Evolutionary conservation across 83 land plant species (phyloP).

Genomic region (Picea engelmannii): DNA sequence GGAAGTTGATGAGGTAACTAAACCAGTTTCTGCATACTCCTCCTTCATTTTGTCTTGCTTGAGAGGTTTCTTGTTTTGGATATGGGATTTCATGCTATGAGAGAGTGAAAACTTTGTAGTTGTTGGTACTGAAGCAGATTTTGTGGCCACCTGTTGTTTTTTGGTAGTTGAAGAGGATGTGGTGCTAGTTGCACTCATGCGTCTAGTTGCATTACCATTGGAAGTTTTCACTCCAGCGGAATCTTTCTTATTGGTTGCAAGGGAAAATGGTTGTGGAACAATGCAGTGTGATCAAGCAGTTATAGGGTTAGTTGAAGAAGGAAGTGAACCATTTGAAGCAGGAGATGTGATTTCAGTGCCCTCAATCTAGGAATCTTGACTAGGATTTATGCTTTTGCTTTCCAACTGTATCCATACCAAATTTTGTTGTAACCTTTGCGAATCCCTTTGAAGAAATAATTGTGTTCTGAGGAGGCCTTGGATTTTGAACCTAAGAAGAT

Average conservation of each 20-base stretch:
- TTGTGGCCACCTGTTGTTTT: neutral
- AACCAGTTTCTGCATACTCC: conserved; percentile 17
- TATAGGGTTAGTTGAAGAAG: neutral
- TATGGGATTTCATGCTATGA: neutral
- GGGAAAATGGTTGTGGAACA: conserved; percentile 14
- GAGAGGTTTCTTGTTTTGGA: no score
- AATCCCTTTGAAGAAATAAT: neutral
- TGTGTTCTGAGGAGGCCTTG: neutral
- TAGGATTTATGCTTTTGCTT: conserved; percentile 6
- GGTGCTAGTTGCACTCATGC: neutral
- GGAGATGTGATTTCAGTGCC: neutral
- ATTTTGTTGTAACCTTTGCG: neutral
- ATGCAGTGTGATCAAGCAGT: neutral
- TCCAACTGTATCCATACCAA: neutral
- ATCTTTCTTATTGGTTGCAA: conserved; percentile 2
- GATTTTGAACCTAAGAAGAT: conserved; percentile 8
- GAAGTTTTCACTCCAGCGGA: neutral
- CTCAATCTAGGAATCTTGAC: neutral
- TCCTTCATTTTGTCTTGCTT: conserved; percentile 15
- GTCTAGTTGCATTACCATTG: conserved; percentile 1
- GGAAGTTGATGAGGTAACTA: conserved; percentile 16
- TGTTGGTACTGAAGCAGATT: neutral
- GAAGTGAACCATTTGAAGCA: conserved; percentile 13
- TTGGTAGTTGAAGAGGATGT: neutral
- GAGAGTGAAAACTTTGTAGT: neutral